Evolutionary conservation across 2,329 filamentous ascomycete species (phyloP).

Genomic region (Chaetothyriales sp.): DNA sequence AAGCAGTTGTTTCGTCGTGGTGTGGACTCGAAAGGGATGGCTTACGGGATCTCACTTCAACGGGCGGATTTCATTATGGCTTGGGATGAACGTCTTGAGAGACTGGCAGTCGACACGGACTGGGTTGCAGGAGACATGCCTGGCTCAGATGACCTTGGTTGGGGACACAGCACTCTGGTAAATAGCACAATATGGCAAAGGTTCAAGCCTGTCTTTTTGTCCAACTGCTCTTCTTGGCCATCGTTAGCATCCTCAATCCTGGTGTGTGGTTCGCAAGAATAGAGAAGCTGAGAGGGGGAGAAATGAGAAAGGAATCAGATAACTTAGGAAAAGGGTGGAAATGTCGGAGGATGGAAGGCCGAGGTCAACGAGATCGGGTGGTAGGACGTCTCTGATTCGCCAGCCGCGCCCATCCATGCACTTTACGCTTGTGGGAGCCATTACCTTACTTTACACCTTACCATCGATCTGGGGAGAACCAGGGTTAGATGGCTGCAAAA

Average conservation of each 20-base stretch:
- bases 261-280: background rate
- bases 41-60: background rate
- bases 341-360: background rate
- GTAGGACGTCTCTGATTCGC: background rate
- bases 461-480: background rate
- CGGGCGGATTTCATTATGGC: background rate
- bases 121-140: background rate
- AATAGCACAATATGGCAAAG: background rate
- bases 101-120: background rate
- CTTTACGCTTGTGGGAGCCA: background rate
- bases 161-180: background rate
- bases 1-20: background rate
- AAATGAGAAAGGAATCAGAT: background rate
- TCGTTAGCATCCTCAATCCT: background rate
- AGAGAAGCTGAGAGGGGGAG: background rate
- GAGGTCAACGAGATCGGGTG: background rate
- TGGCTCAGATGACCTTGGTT: background rate
- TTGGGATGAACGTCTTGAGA: background rate
- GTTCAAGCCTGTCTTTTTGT: background rate
- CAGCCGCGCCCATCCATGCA: background rate
- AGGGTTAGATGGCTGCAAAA: background rate
- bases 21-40: background rate
- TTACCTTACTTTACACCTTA: background rate
- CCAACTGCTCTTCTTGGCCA: background rate
- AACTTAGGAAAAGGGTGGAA: background rate